Base-by-base conservation (phyloP, 2,329 filamentous ascomycete genomes). In the Emmonsiellopsis sp. region DNA sequence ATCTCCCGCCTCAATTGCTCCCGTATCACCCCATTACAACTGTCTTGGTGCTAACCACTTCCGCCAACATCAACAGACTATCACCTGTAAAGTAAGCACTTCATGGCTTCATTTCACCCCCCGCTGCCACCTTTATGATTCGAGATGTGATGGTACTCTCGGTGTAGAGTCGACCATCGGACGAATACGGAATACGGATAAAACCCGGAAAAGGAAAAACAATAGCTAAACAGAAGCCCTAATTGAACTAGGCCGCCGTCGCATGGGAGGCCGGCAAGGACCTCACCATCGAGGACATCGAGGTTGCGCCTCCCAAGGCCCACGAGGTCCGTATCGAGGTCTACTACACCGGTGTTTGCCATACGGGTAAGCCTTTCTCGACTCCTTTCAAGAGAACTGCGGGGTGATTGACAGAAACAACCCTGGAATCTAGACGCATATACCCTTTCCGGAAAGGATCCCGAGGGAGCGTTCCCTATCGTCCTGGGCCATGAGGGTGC, bases 281-380 rank as follows among this genome's bases (percentile, higher is more conserved):
- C 62, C 82, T 98, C 60, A 83, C 79, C 65, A 81, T 97, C 62
- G 93, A 98, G 76, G 89, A 95, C 63, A 79, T 98, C 65, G 91
- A 97, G 76, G 93, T 98, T 61, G 83, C 80, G 51, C 87, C 92
- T 58, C 93, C 93, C 56, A 84, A 80, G 74, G 91, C 92, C 57
- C 83, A 95, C 75, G 93, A 98, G 77, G 93, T 98, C 68, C 89
- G 93, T 65, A 95, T 98, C 69, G 78, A 97, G 79, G 89, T 97
- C 70, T 86, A 92, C 79, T 94, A 96, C 79, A 98, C 93, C 52
- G 93, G 93, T 74, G 93, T 98, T 70, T 98, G 93, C 79, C 93
- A 98, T 78, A 98, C 92, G 70, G 89, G 89, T 93, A 76, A 63
- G 32, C 7, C 5, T 38, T 35, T 51, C 47, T 55, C 10, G n/a